A percentile compares a stretch with the other conserved stretches of the same genome.
phyloP scores from a whole-genome alignment of 2,329 filamentous ascomycete genomes.

The Trichoderma arundinaceum region DNA sequence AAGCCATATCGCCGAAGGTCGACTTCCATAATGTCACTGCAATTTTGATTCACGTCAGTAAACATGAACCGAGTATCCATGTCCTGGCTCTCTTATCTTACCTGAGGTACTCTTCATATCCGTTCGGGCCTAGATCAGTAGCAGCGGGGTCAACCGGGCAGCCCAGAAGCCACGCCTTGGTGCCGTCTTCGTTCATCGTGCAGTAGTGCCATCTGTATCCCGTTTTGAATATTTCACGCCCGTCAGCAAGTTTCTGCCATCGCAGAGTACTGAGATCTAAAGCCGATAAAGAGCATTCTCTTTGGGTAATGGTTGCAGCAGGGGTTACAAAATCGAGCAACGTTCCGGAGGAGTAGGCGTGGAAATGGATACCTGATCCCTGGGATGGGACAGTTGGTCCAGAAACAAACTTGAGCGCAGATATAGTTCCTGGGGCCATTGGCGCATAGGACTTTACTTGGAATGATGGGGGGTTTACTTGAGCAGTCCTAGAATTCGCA shows the following conservation, averaged over 20 bases:
- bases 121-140: slow-evolving; percentile 69
- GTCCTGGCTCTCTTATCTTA: slow-evolving; percentile 35
- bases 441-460: slow-evolving; percentile 77
- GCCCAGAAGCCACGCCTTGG: slow-evolving; percentile 95
- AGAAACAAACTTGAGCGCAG: slow-evolving; percentile 81
- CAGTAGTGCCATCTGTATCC: slow-evolving; percentile 99
- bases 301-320: slow-evolving; percentile 81
- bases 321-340: slow-evolving; percentile 94
- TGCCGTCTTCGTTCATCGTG: slow-evolving; percentile 91
- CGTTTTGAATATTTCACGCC: slow-evolving; percentile 87
- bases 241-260: slow-evolving; percentile 95
- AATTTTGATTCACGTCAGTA: neutral
- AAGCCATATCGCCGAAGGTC: slow-evolving; percentile 92
- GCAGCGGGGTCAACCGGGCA: slow-evolving; percentile 76
- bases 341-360: slow-evolving; percentile 90
- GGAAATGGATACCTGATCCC: slow-evolving; percentile 90
- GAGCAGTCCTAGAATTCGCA: slow-evolving; percentile 69
- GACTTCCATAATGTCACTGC: slow-evolving; percentile 85
- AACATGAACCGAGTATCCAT: neutral
- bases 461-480: slow-evolving; percentile 69
- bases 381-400: slow-evolving; percentile 86
- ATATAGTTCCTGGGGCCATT: slow-evolving; percentile 86
- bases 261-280: slow-evolving; percentile 84
- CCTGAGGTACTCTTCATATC: slow-evolving; percentile 86
- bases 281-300: slow-evolving; percentile 88